Evolutionary conservation across 768 basidiomycete genomes (phyloP).

Genomic region (Leccinum barrowsii): DNA sequence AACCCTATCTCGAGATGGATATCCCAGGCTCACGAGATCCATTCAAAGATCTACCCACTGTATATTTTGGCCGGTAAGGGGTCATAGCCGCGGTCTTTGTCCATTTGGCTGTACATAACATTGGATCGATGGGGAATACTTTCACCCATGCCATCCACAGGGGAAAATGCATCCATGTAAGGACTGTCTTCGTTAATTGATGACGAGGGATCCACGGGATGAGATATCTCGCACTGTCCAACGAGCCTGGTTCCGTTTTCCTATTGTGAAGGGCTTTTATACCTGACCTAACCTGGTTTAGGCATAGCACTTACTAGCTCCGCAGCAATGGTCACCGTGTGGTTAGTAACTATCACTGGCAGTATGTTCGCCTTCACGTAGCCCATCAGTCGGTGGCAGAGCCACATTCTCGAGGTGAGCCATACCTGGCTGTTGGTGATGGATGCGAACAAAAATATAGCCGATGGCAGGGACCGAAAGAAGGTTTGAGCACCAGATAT

Average conservation of each 20-base stretch:
- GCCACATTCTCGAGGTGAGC: conserved; percentile 9
- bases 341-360: conserved; percentile 90
- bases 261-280: conserved; percentile 34
- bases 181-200: conserved; percentile 28
- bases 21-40: conserved; percentile 8
- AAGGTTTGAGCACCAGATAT: conserved; percentile 85
- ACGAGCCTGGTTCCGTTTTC: conserved; percentile 75
- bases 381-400: conserved; percentile 11
- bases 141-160: conserved; percentile 54
- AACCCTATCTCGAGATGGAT: conserved; percentile 46
- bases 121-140: conserved; percentile 49
- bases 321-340: conserved; percentile 92
- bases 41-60: conserved; percentile 43
- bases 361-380: conserved; percentile 66
- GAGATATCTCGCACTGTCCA: conserved; percentile 93
- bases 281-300: conserved; percentile 47
- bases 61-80: conserved; percentile 57
- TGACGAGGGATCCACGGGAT: conserved; percentile 52
- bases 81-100: conserved; percentile 50
- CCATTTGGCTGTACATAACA: conserved; percentile 57
- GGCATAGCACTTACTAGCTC: conserved; percentile 57
- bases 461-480: conserved; percentile 89
- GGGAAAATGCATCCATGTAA: conserved; percentile 40
- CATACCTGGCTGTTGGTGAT: conserved; percentile 74
- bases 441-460: conserved; percentile 90